These are phyloP conservation scores for Collariella sp. DNA, from an alignment of 495 filamentous ascomycete genomes.

Conservation along the genomic window DNA sequence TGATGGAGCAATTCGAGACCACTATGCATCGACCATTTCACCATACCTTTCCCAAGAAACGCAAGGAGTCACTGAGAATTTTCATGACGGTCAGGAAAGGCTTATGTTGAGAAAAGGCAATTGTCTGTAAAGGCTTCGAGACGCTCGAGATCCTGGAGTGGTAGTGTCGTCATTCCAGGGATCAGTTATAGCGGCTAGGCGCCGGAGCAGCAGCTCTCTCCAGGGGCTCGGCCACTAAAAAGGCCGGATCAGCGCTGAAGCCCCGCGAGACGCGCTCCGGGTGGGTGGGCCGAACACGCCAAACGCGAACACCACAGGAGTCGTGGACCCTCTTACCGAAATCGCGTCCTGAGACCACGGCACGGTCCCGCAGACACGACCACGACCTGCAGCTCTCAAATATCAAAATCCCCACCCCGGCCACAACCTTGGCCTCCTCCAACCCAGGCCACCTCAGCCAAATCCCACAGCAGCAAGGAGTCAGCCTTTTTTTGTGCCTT, in stretches of 20 bases:
- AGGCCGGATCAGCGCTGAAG: conserved; percentile 1
- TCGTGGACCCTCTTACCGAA: conserved; percentile 20
- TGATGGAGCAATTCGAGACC: neutral
- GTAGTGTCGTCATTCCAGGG: conserved; percentile 2
- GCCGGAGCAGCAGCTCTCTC: conserved; percentile 11
- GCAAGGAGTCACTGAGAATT: too few relatives aligned
- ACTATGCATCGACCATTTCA: too few relatives aligned
- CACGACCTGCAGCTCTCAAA: conserved; percentile 28
- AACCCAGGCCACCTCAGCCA: conserved; percentile 19
- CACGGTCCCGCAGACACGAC: conserved; percentile 25
- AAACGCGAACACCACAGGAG: conserved; percentile 21
- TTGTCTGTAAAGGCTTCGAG: neutral
- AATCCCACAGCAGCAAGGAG: neutral
- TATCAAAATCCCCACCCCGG: conserved; percentile 26
- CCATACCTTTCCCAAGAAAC: too few relatives aligned
- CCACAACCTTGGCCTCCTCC: conserved; percentile 18
- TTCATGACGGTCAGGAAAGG: too few relatives aligned
- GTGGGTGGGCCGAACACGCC: conserved; percentile 9
- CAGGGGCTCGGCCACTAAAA: conserved; percentile 11
- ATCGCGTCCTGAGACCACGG: conserved; percentile 25
- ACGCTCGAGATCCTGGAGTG: neutral
- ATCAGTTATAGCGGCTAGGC: neutral
- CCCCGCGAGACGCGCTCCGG: conserved; percentile 3
- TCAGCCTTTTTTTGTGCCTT: neutral
- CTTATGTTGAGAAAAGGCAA: neutral